These are phyloP conservation scores for Penicillium sp. DNA, from an alignment of 2,329 filamentous ascomycete genomes.

Conservation along the genomic window DNA sequence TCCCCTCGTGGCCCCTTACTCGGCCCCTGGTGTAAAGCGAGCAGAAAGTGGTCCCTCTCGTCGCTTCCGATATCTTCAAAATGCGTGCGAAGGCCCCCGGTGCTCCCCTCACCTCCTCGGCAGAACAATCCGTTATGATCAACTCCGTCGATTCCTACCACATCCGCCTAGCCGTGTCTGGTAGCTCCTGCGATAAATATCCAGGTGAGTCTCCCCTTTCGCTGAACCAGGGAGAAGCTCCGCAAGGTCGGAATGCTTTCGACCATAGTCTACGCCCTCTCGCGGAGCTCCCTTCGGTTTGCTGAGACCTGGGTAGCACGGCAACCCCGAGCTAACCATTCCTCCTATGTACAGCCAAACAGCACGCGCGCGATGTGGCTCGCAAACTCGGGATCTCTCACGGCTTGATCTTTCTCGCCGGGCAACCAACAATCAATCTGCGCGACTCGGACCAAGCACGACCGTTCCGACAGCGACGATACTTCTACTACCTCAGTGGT, in stretches of 20 bases:
- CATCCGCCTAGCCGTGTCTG: constrained; percentile 29
- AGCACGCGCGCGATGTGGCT: constrained; percentile 48
- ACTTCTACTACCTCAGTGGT: constrained; percentile 59
- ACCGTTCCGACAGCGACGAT: constrained; percentile 56
- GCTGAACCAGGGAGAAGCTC: neutral
- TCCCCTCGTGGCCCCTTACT: constrained; percentile 19
- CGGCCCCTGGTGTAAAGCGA: neutral
- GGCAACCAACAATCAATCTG: constrained; percentile 47
- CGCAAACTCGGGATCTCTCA: constrained; percentile 39
- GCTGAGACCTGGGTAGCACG: constrained; percentile 3
- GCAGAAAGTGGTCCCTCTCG: constrained; percentile 9
- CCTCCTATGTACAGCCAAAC: constrained; percentile 40
- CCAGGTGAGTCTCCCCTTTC: constrained; percentile 31
- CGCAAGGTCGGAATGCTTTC: constrained; percentile 2
- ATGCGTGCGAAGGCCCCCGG: constrained; percentile 15
- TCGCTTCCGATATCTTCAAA: neutral
- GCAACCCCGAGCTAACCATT: constrained; percentile 8
- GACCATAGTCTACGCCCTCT: constrained; percentile 2
- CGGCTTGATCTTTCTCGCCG: constrained; percentile 56
- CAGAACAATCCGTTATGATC: constrained; percentile 18
- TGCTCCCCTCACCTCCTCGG: constrained; percentile 4
- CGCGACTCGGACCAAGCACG: constrained; percentile 57
- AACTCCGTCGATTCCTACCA: constrained; percentile 27
- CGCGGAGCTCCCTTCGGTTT: neutral
- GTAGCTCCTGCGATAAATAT: constrained; percentile 38